Evolutionary conservation across 2,329 filamentous ascomycete genomes (phyloP).

Genomic region (Fusarium redolens): DNA sequence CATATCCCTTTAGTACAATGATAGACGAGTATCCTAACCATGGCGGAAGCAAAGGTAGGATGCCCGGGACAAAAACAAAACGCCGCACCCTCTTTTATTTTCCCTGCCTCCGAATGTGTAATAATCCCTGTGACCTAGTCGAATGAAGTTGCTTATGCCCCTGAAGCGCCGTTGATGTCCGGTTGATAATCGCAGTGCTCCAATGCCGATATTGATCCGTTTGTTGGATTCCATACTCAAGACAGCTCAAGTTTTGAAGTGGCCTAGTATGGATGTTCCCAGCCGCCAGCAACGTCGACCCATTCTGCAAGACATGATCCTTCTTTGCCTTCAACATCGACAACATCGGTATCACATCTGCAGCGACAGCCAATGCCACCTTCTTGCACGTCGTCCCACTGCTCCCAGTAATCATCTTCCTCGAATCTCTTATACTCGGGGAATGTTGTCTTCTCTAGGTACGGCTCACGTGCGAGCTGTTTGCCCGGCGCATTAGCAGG

Average conservation of each 20-base stretch:
- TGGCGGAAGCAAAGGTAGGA: conserved; percentile 6
- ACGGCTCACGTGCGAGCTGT: conserved; percentile 84
- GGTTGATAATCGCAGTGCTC: conserved; percentile 16
- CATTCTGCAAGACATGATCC: conserved; percentile 95
- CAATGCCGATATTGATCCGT: conserved; percentile 1
- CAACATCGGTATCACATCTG: conserved; percentile 96
- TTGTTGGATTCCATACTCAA: neutral
- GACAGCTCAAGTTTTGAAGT: conserved; percentile 6
- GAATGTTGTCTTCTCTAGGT: conserved; percentile 81
- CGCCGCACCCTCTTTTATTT: conserved; percentile 41
- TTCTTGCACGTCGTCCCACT: conserved; percentile 86
- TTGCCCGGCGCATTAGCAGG: conserved; percentile 92
- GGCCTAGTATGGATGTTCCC: conserved; percentile 67
- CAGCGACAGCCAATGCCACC: conserved; percentile 98
- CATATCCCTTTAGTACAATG: conserved; percentile 20
- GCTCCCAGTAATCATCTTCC: conserved; percentile 97
- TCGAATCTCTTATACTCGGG: conserved; percentile 87
- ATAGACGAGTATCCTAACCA: conserved; percentile 20
- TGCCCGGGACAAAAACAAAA: conserved; percentile 41
- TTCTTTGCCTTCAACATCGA: conserved; percentile 97
- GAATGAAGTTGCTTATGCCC: conserved; percentile 36
- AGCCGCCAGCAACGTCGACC: conserved; percentile 97
- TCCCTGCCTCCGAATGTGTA: conserved; percentile 25
- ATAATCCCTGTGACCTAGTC: conserved; percentile 26
- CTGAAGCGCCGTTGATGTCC: conserved; percentile 19